A percentile compares a stretch with the other conserved stretches of the same genome.
Evolutionary conservation across 495 filamentous ascomycete genomes (phyloP).

Genomic region (Schizothecium vesticola): DNA sequence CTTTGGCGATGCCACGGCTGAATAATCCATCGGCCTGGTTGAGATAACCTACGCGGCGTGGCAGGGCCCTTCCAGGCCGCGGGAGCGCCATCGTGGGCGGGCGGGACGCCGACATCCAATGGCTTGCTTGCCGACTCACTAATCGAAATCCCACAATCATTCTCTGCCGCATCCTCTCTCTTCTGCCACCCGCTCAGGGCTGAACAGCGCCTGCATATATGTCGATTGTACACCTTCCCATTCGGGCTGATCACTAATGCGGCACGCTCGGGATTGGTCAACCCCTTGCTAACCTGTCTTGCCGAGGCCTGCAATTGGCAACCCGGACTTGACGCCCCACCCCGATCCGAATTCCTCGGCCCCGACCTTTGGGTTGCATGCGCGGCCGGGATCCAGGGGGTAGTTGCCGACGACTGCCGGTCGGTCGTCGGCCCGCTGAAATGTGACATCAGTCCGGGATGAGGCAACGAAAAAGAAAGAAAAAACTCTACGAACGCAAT

Average conservation of each 20-base stretch:
- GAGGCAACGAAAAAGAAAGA: not conserved
- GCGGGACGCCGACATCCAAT: not conserved
- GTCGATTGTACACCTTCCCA: not conserved
- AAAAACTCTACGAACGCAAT: not conserved
- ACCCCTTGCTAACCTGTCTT: not conserved
- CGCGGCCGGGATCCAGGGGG: not conserved
- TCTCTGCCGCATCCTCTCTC: not conserved
- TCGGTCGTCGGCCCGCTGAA: not conserved
- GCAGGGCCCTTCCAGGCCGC: not conserved
- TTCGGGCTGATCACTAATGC: not conserved
- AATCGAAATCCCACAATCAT: not conserved
- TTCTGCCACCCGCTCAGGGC: not conserved
- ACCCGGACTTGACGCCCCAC: not conserved
- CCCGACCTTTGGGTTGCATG: not conserved
- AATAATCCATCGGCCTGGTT: not conserved
- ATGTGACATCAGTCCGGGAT: not conserved
- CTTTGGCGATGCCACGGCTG: not conserved
- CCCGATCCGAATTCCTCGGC: not conserved
- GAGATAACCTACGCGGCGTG: not conserved
- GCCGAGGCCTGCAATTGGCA: not conserved
- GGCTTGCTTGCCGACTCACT: not conserved
- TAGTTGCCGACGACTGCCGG: not conserved
- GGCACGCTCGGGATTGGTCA: not conserved
- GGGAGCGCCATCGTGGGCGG: not conserved
- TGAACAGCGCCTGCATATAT: not conserved